A percentile compares a stretch with the other conserved stretches of the same genome.
Evolutionary conservation across 192 early-diverging fungal genomes (phyloP).

Genomic region (Spizellomyces sp.): DNA sequence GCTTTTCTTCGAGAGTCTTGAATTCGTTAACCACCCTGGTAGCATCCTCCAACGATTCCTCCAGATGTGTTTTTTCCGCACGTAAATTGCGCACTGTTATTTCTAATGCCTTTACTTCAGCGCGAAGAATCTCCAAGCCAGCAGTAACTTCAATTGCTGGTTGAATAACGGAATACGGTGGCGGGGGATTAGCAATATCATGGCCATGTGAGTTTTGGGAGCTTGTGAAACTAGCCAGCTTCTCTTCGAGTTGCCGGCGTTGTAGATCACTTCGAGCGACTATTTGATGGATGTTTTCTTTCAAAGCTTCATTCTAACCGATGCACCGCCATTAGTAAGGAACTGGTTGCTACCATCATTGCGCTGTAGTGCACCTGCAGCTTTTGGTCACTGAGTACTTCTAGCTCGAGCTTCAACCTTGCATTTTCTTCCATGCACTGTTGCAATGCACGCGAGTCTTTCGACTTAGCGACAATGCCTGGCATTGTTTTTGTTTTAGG

Average conservation of each 20-base stretch:
- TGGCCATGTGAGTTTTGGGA: no score
- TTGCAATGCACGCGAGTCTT: conserved; percentile 32
- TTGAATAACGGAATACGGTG: conserved; percentile 18
- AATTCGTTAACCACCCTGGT: conserved; percentile 1
- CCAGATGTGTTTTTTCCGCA: conserved; percentile 9
- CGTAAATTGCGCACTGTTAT: conserved; percentile 12
- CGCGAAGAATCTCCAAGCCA: conserved; percentile 10
- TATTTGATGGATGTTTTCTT: conserved; percentile 53
- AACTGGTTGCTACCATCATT: no score
- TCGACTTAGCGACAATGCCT: conserved; percentile 35
- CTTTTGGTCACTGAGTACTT: conserved; percentile 42
- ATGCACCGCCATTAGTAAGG: no score
- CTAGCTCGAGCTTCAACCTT: conserved; percentile 36
- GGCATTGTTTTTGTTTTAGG: neutral
- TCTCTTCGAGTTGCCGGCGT: conserved; percentile 21
- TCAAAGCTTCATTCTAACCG: conserved; percentile 42
- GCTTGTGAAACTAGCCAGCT: neutral
- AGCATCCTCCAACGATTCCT: conserved; percentile 9
- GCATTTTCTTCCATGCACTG: conserved; percentile 35
- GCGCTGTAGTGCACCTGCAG: conserved; percentile 16
- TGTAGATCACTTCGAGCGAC: conserved; percentile 34
- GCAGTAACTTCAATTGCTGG: conserved; percentile 7
- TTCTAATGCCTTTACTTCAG: conserved; percentile 20
- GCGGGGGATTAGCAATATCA: conserved; percentile 12
- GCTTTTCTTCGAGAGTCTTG: neutral